Evolutionary conservation across 306 rosid species (phyloP).

Genomic region (Albizia julibrissin): DNA sequence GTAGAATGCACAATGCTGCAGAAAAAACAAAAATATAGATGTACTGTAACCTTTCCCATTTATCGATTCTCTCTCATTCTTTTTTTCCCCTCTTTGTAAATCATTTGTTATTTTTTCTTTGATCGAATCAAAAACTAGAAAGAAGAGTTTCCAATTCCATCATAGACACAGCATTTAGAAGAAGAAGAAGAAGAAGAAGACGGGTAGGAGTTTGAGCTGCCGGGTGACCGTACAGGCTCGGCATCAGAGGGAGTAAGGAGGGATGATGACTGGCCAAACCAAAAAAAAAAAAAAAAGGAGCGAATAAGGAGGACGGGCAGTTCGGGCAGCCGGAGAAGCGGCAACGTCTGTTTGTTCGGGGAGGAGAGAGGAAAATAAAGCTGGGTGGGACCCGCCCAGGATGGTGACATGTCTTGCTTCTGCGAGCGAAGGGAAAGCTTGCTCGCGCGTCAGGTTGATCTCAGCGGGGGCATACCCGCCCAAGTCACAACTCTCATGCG

Average conservation of each 20-base stretch:
- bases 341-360: conserved; percentile 41
- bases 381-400: conserved; percentile 43
- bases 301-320: conserved; percentile 36
- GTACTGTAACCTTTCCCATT: conserved; percentile 13
- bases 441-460: conserved; percentile 60
- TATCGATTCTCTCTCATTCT: conserved; percentile 39
- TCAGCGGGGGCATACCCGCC: conserved; percentile 23
- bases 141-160: neutral
- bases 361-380: conserved; percentile 41
- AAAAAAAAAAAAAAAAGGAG: neutral
- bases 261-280: conserved; percentile 25
- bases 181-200: conserved; percentile 23
- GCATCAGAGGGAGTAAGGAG: neutral
- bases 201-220: conserved; percentile 42
- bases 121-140: conserved; percentile 29
- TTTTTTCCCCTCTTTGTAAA: neutral
- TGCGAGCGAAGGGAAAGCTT: conserved; percentile 35
- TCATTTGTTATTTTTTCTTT: neutral
- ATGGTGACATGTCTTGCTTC: conserved; percentile 56
- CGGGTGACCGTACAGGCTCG: conserved; percentile 32
- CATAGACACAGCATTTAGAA: conserved; percentile 35
- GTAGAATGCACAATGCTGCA: conserved; percentile 56
- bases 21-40: neutral
- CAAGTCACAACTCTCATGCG: neutral
- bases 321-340: conserved; percentile 46